These are phyloP conservation scores for Cyphellophora attinorum DNA, from an alignment of 2,329 filamentous ascomycete species.

Conservation along the genomic window DNA sequence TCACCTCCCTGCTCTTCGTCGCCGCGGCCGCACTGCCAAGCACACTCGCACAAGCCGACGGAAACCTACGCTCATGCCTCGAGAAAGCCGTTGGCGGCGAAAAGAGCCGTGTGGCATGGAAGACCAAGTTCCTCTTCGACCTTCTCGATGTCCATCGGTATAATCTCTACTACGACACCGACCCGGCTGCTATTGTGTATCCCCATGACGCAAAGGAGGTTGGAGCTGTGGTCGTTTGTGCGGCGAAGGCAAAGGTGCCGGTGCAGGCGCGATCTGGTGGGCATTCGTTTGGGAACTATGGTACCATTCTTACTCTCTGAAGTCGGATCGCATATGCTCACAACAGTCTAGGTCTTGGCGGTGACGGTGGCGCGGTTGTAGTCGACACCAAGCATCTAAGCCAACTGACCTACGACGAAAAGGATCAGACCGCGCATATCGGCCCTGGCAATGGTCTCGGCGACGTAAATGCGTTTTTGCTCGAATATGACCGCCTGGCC, in stretches of 20 bases:
- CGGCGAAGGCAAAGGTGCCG: constrained; percentile 30
- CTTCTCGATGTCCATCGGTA: constrained; percentile 6
- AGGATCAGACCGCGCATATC: constrained; percentile 24
- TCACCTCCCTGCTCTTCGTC: too few species aligned
- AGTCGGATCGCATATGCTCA: constrained; percentile 23
- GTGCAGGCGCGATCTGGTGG: constrained; percentile 45
- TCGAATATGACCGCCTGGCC: constrained; percentile 25
- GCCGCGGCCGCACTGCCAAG: too few species aligned
- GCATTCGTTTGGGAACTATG: constrained; percentile 44
- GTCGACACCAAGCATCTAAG: constrained; percentile 24
- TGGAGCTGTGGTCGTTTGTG: constrained; percentile 37
- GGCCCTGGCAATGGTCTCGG: constrained; percentile 26
- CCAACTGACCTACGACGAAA: constrained; percentile 23
- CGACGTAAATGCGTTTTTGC: constrained; percentile 24
- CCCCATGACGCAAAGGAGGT: constrained; percentile 31
- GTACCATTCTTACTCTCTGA: too few species aligned
- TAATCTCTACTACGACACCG: constrained; percentile 23
- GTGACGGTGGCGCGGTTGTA: constrained; percentile 22
- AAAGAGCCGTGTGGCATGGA: constrained; percentile 1
- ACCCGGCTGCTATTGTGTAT: constrained; percentile 24
- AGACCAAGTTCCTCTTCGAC: constrained; percentile 3
- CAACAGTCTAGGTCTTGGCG: constrained; percentile 22
- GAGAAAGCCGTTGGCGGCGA: constrained; percentile 2
- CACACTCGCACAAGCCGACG: constrained; percentile 1
- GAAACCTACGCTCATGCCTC: constrained; percentile 1